Conservation (phyloP, 768 basidiomycete species). For the Trametes elegans region DNA sequence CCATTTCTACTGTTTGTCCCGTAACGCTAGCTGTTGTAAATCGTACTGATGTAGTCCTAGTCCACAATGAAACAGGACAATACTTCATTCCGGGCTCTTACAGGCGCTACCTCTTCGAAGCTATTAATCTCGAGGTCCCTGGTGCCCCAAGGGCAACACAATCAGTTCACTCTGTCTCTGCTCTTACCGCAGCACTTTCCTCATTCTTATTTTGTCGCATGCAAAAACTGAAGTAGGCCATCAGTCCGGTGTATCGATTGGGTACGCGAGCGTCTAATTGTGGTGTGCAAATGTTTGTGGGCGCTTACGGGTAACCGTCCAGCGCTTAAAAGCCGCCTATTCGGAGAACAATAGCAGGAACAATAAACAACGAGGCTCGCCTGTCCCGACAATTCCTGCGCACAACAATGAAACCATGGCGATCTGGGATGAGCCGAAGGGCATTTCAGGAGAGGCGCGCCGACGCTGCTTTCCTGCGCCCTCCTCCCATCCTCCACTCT, state of each 20-base stretch:
- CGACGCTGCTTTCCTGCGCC: slow-evolving; percentile 8
- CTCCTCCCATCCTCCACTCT: slow-evolving; percentile 18
- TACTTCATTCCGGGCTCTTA: too few species aligned
- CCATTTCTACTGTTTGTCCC: too few species aligned
- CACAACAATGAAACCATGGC: slow-evolving; percentile 29
- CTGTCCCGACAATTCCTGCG: slow-evolving; percentile 5
- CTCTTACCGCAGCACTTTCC: too few species aligned
- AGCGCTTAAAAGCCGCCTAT: slow-evolving; percentile 7
- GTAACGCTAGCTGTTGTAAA: not conserved
- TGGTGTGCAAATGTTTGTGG: not conserved
- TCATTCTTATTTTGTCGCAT: too few species aligned
- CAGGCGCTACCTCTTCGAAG: too few species aligned
- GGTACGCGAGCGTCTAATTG: not conserved
- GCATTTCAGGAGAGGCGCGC: slow-evolving; percentile 18
- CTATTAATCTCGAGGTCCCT: too few species aligned
- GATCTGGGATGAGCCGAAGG: slow-evolving; percentile 17
- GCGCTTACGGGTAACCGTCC: not conserved
- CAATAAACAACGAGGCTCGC: slow-evolving; percentile 13
- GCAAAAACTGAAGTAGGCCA: too few species aligned
- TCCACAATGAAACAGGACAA: too few species aligned
- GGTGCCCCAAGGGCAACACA: too few species aligned
- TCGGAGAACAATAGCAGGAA: slow-evolving; percentile 16
- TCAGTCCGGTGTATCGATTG: too few species aligned
- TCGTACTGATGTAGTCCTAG: not conserved
- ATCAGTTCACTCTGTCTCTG: too few species aligned